These are phyloP conservation scores for Monosporozyma servazzii DNA, from an alignment of 805 yeast genomes.

Conservation along the genomic window DNA sequence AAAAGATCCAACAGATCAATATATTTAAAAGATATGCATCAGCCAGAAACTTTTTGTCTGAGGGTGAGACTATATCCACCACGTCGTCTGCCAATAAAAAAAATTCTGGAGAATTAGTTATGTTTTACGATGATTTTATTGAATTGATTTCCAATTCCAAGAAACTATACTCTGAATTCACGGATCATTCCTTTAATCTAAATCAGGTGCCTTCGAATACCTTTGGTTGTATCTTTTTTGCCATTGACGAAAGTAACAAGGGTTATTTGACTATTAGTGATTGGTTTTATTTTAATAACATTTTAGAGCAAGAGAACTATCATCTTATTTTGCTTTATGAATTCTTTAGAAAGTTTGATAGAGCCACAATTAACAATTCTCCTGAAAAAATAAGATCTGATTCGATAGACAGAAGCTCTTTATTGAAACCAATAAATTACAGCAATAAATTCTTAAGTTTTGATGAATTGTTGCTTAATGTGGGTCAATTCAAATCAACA, in stretches of 20 bases:
- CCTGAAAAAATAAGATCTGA: neutral
- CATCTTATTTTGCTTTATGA: conserved; percentile 46
- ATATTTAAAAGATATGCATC: conserved; percentile 38
- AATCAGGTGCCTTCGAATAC: conserved; percentile 47
- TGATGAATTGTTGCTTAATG: conserved; percentile 29
- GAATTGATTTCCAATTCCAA: conserved; percentile 29
- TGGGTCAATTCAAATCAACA: conserved; percentile 27
- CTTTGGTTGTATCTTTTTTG: conserved; percentile 64
- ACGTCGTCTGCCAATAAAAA: neutral
- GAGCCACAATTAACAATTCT: conserved; percentile 12
- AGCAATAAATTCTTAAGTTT: conserved; percentile 32
- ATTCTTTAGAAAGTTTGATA: conserved; percentile 42
- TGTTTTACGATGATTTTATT: conserved; percentile 32
- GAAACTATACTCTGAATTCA: conserved; percentile 22
- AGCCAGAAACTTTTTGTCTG: conserved; percentile 10
- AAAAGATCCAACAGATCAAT: conserved; percentile 33
- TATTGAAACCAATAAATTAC: conserved; percentile 30
- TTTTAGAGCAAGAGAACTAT: conserved; percentile 40
- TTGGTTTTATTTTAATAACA: conserved; percentile 61
- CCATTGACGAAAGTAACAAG: conserved; percentile 63
- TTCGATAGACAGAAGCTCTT: conserved; percentile 8
- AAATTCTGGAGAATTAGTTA: conserved; percentile 20
- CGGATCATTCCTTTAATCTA: conserved; percentile 36
- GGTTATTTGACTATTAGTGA: conserved; percentile 64
- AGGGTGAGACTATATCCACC: neutral